Conservation (phyloP, 345 rosid genomes). For the Brassica juncea region DNA sequence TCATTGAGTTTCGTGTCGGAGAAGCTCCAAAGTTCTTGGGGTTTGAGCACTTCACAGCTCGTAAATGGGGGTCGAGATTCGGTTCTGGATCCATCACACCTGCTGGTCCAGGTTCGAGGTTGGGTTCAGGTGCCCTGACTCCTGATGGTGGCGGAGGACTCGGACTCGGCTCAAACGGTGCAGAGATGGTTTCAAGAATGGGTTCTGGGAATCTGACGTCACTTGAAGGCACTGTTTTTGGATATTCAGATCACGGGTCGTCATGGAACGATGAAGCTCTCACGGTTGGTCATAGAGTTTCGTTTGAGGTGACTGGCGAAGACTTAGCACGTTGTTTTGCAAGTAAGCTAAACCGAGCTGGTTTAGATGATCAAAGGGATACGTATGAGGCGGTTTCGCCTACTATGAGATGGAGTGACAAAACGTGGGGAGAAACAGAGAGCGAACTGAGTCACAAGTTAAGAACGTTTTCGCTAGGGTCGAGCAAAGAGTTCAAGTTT, state of each 20-base stretch:
- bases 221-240: background rate
- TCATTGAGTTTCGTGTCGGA: slow-evolving; percentile 58
- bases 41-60: slow-evolving; percentile 62
- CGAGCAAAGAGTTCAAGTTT: slow-evolving; percentile 83
- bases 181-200: slow-evolving; percentile 53
- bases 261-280: slow-evolving; percentile 39
- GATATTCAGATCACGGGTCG: slow-evolving; percentile 43
- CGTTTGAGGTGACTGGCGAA: slow-evolving; percentile 92
- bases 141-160: slow-evolving; percentile 62
- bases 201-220: background rate
- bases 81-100: slow-evolving; percentile 89
- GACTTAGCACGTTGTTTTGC: slow-evolving; percentile 89
- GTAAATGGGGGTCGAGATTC: slow-evolving; percentile 80
- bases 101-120: slow-evolving; percentile 59
- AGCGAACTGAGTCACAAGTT: slow-evolving; percentile 66
- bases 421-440: slow-evolving; percentile 52
- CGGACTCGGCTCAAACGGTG: slow-evolving; percentile 61
- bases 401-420: background rate
- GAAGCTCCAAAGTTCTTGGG: slow-evolving; percentile 68
- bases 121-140: slow-evolving; percentile 53
- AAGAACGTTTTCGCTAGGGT: slow-evolving; percentile 60
- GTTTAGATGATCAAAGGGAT: slow-evolving; percentile 40
- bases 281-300: slow-evolving; percentile 63
- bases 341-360: slow-evolving; percentile 40
- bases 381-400: background rate